Evolutionary conservation across 495 filamentous ascomycete genomes (phyloP).

Genomic region (Hamigera avellanea): DNA sequence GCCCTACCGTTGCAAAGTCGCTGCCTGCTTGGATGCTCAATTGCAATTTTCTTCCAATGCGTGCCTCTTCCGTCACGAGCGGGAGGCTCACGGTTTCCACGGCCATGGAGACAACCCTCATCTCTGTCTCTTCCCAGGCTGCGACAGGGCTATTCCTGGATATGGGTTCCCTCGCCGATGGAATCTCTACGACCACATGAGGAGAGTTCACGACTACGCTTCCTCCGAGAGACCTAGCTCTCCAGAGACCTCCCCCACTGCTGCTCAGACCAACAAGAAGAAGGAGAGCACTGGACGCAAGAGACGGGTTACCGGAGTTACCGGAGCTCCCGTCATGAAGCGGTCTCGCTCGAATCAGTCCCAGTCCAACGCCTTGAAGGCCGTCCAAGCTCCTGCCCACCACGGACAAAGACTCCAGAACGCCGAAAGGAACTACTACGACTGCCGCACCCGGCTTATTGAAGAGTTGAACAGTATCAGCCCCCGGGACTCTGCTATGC

Average conservation of each 20-base stretch:
- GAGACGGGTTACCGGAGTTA: slow-evolving; percentile 26
- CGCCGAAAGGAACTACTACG: slow-evolving; percentile 33
- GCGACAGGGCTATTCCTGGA: slow-evolving; percentile 65
- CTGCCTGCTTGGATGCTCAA: slow-evolving; percentile 61
- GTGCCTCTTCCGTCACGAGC: slow-evolving; percentile 87
- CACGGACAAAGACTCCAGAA: slow-evolving; percentile 33
- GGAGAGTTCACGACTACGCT: slow-evolving; percentile 76
- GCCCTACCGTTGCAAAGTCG: slow-evolving; percentile 82
- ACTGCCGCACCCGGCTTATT: slow-evolving; percentile 30
- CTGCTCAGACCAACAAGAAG: slow-evolving; percentile 20
- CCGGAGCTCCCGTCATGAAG: slow-evolving; percentile 33
- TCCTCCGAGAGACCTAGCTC: slow-evolving; percentile 34
- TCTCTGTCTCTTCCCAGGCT: slow-evolving; percentile 72
- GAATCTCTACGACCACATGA: slow-evolving; percentile 93
- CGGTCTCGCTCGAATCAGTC: slow-evolving; percentile 34
- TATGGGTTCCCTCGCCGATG: slow-evolving; percentile 87
- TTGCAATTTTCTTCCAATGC: slow-evolving; percentile 79
- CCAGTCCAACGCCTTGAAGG: slow-evolving; percentile 25
- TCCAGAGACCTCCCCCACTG: slow-evolving; percentile 27
- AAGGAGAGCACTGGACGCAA: slow-evolving; percentile 32
- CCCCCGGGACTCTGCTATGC: slow-evolving; percentile 31
- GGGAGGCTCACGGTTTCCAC: slow-evolving; percentile 90
- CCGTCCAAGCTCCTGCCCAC: slow-evolving; percentile 21
- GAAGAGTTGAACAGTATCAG: slow-evolving; percentile 30
- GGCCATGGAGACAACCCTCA: slow-evolving; percentile 86